Conservation (phyloP, 2,329 filamentous ascomycete species). For the Cytospora leucostoma region DNA sequence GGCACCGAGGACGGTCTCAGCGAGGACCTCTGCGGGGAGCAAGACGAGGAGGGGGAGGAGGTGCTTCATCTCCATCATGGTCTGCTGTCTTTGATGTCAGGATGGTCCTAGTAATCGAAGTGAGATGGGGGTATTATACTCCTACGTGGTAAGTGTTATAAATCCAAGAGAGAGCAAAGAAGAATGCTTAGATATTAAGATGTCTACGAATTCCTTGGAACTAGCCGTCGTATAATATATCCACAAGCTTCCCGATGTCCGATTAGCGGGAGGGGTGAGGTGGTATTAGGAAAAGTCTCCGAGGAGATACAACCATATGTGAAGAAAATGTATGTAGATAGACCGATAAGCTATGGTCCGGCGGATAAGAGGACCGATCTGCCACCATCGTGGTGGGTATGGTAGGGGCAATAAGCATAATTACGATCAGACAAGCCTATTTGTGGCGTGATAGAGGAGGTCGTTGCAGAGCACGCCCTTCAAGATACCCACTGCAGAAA, state of each 20-base stretch:
- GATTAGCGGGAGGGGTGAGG: constrained; percentile 3
- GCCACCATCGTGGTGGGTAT: not conserved
- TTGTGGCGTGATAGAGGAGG: no score
- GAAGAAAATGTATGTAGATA: not conserved
- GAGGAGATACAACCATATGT: no score
- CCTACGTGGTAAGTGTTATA: not conserved
- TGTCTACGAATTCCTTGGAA: not conserved
- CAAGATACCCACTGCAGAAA: no score
- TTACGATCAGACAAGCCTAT: no score
- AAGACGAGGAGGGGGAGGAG: constrained; percentile 45
- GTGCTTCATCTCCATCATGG: constrained; percentile 44
- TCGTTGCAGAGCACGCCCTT: no score
- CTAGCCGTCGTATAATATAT: not conserved
- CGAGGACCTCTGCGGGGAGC: constrained; percentile 35
- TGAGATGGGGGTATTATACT: not conserved
- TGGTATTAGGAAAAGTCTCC: not conserved
- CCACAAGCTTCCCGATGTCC: constrained; percentile 1
- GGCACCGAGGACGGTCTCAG: constrained; percentile 75
- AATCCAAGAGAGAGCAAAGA: not conserved
- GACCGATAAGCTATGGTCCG: not conserved
- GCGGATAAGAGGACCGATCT: not conserved
- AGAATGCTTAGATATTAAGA: not conserved
- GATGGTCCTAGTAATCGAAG: not conserved
- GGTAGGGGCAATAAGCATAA: not conserved
- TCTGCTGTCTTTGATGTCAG: not conserved